Conservation (phyloP, 2,329 filamentous ascomycete species). For the Exophiala phaeomuriformis region DNA sequence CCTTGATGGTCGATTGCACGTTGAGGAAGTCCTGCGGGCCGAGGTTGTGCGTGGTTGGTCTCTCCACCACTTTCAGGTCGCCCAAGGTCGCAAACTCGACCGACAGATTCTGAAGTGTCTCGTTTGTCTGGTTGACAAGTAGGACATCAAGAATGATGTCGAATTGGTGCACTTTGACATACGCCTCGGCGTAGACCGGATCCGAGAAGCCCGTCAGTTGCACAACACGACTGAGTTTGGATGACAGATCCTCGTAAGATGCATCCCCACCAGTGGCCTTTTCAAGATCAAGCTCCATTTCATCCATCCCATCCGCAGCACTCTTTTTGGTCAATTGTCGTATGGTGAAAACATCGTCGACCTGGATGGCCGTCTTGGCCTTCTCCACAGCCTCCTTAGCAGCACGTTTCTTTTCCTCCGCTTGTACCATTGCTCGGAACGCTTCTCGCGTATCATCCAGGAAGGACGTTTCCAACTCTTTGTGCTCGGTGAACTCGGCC, state of each 20-base stretch:
- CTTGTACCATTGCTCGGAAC: slow-evolving; percentile 93
- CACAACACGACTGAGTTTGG: slow-evolving; percentile 91
- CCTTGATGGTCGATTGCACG: slow-evolving; percentile 97
- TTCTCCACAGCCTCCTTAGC: slow-evolving; percentile 88
- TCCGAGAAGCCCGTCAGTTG: slow-evolving; percentile 98
- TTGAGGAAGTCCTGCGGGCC: slow-evolving; percentile 96
- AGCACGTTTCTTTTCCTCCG: slow-evolving; percentile 95
- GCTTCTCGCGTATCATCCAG: slow-evolving; percentile 90
- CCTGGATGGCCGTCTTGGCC: slow-evolving; percentile 87
- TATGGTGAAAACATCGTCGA: slow-evolving; percentile 90
- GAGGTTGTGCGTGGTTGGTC: slow-evolving; percentile 91
- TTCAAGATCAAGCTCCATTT: slow-evolving; percentile 83
- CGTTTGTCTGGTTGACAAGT: slow-evolving; percentile 92
- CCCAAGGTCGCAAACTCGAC: slow-evolving; percentile 98
- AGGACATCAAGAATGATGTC: slow-evolving; percentile 96
- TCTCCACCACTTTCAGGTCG: slow-evolving; percentile 94
- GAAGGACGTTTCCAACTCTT: slow-evolving; percentile 86
- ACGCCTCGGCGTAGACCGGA: slow-evolving; percentile 96
- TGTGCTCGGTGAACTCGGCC: slow-evolving; percentile 80
- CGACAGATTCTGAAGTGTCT: slow-evolving; percentile 92
- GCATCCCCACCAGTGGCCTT: slow-evolving; percentile 88
- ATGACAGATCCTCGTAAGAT: slow-evolving; percentile 75
- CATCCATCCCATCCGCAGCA: slow-evolving; percentile 68
- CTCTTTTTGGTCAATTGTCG: slow-evolving; percentile 92
- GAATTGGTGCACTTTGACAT: slow-evolving; percentile 97